Base-by-base conservation (phyloP, 202 grass and related monocot genomes). In the Carex arenaria region DNA sequence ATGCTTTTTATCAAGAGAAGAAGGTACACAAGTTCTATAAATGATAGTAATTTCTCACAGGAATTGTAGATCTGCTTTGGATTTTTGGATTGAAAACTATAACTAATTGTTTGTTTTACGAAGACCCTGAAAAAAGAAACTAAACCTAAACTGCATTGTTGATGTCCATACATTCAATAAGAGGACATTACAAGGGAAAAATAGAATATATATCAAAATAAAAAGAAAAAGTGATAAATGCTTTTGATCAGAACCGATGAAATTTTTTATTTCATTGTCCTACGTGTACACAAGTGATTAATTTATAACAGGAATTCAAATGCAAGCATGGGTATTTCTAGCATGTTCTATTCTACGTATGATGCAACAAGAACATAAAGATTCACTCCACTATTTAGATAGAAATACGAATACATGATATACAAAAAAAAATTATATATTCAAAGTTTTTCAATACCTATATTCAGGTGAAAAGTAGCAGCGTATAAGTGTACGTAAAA, bases 391-490 rank as follows among this genome's bases (percentile, higher is more conserved):
- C 73, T 78, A 78, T 38, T 78, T 19, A 13, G 9, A 78, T 19
- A 40, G 15, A 60, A 57, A 20, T 12, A 60, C 17, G 10, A 38
- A 78, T 36, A 2, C 7, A 56, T 77, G 26, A 26, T 57, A 77
- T 77, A 57, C 49, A 51, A 23, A 77, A 49, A 36, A 36, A 22
- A 4, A 17, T 28, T 77, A 34, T 59, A 28, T 12, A 38, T 78
- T 32, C 52, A 36, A 78, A 60, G 60, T 59, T 78, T 78, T 54
- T 30, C 38, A 67, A 7, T 80, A 94, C 94, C 94, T 92, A 42
- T 88, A 86, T 12, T 75, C 34, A 42, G 94, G 94, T 65, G 94
- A 94, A 76, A 97, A 97, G 59, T 94, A 97, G 80, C 94, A 97
- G 13, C 90, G 92, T 67, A 97, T 91, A 72, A 97, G 82, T 84